Percentiles rank a stretch among this genome's conserved stretches.
phyloP scores from a whole-genome alignment of 2,329 filamentous ascomycete genomes.

The Colletotrichum neosansevieriae region DNA sequence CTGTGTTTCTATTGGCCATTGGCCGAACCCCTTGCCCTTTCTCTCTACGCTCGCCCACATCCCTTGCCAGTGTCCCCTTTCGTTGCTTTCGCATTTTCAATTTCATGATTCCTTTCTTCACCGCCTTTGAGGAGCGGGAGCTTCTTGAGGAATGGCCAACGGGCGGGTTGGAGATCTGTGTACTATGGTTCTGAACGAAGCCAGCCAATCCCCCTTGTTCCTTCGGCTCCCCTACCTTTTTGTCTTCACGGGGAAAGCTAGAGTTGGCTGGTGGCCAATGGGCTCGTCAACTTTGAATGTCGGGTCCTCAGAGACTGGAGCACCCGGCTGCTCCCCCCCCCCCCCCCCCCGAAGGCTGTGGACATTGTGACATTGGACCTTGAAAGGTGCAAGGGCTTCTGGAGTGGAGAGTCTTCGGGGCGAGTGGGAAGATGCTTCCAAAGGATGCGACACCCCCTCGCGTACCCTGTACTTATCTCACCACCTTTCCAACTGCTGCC shows the following conservation, averaged over 20 bases:
- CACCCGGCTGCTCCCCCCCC: constrained; percentile 8
- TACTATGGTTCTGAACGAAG: background rate
- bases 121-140: constrained; percentile 29
- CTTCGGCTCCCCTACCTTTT: background rate
- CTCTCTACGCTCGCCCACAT: constrained; percentile 9
- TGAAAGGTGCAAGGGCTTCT: background rate
- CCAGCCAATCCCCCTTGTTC: background rate
- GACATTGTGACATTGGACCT: background rate
- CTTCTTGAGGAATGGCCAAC: background rate
- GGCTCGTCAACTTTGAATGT: background rate
- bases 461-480: background rate
- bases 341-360: constrained; percentile 3
- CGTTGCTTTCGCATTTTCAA: background rate
- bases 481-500: background rate
- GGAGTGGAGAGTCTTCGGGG: constrained; percentile 2
- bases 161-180: constrained; percentile 2
- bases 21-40: constrained; percentile 4
- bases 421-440: background rate
- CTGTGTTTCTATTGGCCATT: constrained; percentile 17
- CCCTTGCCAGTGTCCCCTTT: constrained; percentile 23
- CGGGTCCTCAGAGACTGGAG: background rate
- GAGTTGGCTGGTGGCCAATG: constrained; percentile 6
- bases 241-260: background rate
- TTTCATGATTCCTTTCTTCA: constrained; percentile 17
- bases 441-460: background rate